phyloP scores from a whole-genome alignment of 2,329 filamentous ascomycete species.

The Trichoderma atroviride region DNA sequence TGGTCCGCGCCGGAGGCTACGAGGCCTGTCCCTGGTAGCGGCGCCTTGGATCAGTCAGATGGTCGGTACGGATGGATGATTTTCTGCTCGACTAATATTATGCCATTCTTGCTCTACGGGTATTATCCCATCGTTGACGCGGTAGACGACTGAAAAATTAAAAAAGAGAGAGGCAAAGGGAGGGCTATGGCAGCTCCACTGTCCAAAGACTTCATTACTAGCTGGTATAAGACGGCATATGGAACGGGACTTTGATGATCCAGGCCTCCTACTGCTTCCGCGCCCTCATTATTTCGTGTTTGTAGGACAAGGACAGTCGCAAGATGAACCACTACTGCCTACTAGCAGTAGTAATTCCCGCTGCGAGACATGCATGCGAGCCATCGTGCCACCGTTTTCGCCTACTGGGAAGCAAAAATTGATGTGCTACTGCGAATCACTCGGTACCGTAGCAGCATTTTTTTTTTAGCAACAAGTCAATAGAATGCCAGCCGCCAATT shows the following conservation, averaged over 20 bases:
- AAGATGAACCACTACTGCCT: too few relatives aligned
- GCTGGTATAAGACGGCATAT: neutral
- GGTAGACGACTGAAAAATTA: slow-evolving; percentile 21
- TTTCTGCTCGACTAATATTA: slow-evolving; percentile 1
- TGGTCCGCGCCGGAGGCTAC: slow-evolving; percentile 8
- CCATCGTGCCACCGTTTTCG: slow-evolving; percentile 2
- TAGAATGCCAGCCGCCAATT: neutral
- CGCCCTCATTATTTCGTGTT: too few relatives aligned
- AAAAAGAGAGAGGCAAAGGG: neutral
- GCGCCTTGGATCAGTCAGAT: slow-evolving; percentile 22
- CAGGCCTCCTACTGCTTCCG: neutral
- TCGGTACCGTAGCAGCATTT: neutral
- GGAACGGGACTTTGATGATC: neutral
- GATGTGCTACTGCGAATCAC: neutral
- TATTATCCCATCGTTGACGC: slow-evolving; percentile 17
- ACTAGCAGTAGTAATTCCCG: neutral
- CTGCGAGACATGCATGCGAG: slow-evolving; percentile 23
- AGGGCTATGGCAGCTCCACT: neutral
- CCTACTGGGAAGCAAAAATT: neutral
- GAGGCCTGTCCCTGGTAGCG: slow-evolving; percentile 22
- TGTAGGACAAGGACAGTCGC: neutral
- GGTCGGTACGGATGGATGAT: slow-evolving; percentile 6
- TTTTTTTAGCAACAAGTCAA: neutral
- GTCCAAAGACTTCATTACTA: too few relatives aligned
- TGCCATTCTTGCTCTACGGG: neutral